A percentile compares a stretch with the other conserved stretches of the same genome.
These are phyloP conservation scores for Samsoniella hepiali DNA, from an alignment of 2,329 filamentous ascomycete species.

Conservation along the genomic window DNA sequence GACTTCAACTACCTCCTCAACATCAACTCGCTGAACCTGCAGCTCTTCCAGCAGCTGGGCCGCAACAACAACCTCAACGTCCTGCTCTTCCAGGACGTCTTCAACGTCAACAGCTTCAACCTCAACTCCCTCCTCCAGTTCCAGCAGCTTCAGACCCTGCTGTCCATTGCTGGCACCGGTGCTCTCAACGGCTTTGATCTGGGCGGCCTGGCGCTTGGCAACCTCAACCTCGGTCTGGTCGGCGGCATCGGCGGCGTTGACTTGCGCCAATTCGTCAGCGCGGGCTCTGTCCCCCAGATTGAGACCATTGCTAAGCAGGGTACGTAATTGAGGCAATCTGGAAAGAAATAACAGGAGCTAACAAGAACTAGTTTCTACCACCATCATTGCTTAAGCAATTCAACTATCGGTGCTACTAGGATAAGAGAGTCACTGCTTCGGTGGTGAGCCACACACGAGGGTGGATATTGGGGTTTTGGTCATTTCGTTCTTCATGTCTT, in stretches of 20 bases:
- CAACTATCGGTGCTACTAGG: not conserved
- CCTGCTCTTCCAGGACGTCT: conserved; percentile 39
- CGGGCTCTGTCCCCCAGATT: conserved; percentile 28
- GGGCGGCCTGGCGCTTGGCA: conserved; percentile 26
- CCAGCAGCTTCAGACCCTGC: conserved; percentile 39
- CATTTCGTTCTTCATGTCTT: conserved; percentile 1
- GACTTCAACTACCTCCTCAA: conserved; percentile 46
- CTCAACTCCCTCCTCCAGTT: conserved; percentile 39
- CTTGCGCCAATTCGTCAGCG: conserved; percentile 31
- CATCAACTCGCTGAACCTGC: conserved; percentile 45
- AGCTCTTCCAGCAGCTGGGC: conserved; percentile 38
- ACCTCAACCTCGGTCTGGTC: conserved; percentile 31
- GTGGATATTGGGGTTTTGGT: not conserved
- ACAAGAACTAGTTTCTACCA: conserved; percentile 9
- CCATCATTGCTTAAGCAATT: conserved; percentile 12
- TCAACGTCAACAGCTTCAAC: conserved; percentile 40
- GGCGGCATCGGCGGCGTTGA: conserved; percentile 28
- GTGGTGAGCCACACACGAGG: not conserved
- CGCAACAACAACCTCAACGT: conserved; percentile 46
- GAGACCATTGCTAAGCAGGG: conserved; percentile 27
- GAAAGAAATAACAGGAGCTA: not conserved
- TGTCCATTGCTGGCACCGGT: conserved; percentile 32
- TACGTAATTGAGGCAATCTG: conserved; percentile 13
- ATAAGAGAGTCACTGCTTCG: not conserved
- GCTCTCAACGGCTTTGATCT: conserved; percentile 32